These are phyloP conservation scores for Trichoderma harzianum DNA, from an alignment of 2,329 filamentous ascomycete species.

Conservation along the genomic window DNA sequence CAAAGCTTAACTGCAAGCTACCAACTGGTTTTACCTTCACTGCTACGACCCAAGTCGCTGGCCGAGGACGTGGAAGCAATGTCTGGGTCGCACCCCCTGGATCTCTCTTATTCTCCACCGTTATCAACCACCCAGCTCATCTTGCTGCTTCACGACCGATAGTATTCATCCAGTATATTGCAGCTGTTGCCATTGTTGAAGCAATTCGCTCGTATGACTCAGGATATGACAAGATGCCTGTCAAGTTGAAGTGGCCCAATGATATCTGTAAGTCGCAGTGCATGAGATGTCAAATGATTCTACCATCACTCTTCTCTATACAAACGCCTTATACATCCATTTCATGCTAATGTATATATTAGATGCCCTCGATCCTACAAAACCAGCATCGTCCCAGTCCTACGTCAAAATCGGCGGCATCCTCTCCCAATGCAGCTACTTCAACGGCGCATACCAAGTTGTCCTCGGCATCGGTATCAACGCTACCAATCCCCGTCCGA, in stretches of 20 bases:
- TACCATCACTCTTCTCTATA: background rate
- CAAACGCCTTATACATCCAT: too few species aligned
- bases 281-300: background rate
- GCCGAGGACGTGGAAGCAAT: slow-evolving; percentile 83
- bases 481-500: slow-evolving; percentile 76
- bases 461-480: slow-evolving; percentile 88
- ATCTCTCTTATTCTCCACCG: slow-evolving; percentile 80
- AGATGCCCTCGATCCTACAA: slow-evolving; percentile 65
- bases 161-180: slow-evolving; percentile 90
- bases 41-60: slow-evolving; percentile 84
- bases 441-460: slow-evolving; percentile 72
- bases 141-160: slow-evolving; percentile 72
- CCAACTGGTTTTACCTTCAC: slow-evolving; percentile 84
- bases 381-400: slow-evolving; percentile 41
- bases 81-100: slow-evolving; percentile 93
- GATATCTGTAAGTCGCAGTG: slow-evolving; percentile 65
- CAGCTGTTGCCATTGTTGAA: slow-evolving; percentile 80
- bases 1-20: slow-evolving; percentile 68
- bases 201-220: slow-evolving; percentile 76
- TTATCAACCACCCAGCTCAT: slow-evolving; percentile 77
- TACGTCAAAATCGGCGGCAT: slow-evolving; percentile 94
- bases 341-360: background rate
- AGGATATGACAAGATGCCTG: slow-evolving; percentile 70
- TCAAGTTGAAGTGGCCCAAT: slow-evolving; percentile 97
- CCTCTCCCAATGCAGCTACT: slow-evolving; percentile 83